A percentile compares a stretch with the other conserved stretches of the same genome.
Evolutionary conservation across 257 asterid species (phyloP).

Genomic region (Salvia splendens): DNA sequence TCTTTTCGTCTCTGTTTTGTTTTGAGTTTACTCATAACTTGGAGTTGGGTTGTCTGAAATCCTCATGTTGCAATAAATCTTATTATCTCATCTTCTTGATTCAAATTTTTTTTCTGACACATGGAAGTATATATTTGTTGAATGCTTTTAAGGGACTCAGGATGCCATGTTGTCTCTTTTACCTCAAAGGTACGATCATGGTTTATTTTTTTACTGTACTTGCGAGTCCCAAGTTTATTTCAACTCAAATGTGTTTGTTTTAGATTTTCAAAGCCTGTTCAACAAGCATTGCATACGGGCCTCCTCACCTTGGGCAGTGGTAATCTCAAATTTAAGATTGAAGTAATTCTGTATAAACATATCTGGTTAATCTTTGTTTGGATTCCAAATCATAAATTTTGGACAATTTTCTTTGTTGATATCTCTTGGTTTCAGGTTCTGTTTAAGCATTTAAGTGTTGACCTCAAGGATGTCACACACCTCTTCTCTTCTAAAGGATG

Average conservation of each 20-base stretch:
- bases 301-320: conserved; percentile 99
- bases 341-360: too few relatives aligned
- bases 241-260: conserved; percentile 32
- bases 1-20: conserved; percentile 27
- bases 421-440: conserved; percentile 63
- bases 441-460: conserved; percentile 88
- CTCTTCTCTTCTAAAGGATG: conserved; percentile 72
- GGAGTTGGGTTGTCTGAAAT: conserved; percentile 4
- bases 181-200: conserved; percentile 75
- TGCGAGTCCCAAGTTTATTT: conserved; percentile 6
- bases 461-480: conserved; percentile 75
- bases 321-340: conserved; percentile 97
- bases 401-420: too few relatives aligned
- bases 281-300: conserved; percentile 88
- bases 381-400: background rate
- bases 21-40: conserved; percentile 11
- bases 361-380: background rate
- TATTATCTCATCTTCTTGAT: background rate
- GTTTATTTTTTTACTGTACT: conserved; percentile 20
- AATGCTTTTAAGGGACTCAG: conserved; percentile 70
- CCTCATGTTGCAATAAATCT: conserved; percentile 14
- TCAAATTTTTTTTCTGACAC: conserved; percentile 21
- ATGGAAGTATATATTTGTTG: conserved; percentile 11
- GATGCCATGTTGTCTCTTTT: conserved; percentile 97
- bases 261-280: conserved; percentile 93